Conservation (phyloP, 1,139 yeast genomes). For the Pichia sp. region DNA sequence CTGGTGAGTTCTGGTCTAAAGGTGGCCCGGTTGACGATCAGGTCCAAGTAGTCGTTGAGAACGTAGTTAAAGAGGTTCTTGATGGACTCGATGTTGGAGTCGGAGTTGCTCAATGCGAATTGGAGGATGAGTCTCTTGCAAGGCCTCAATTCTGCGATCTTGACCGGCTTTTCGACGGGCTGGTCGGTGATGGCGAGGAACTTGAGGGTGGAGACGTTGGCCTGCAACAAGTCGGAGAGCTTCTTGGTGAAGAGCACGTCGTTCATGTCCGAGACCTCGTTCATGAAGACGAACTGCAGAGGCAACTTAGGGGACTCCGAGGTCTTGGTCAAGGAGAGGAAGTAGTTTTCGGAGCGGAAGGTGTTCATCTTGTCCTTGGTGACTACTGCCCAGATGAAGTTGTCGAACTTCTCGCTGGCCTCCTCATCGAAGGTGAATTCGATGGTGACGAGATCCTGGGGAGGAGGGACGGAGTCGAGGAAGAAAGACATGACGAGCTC, state of each 20-base stretch:
- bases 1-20: conserved; percentile 67
- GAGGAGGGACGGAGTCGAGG: conserved; percentile 43
- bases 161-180: conserved; percentile 60
- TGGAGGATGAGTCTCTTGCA: conserved; percentile 52
- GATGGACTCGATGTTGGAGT: conserved; percentile 44
- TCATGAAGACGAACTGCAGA: conserved; percentile 75
- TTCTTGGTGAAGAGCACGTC: conserved; percentile 55
- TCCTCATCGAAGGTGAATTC: conserved; percentile 56
- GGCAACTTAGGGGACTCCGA: conserved; percentile 66
- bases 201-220: conserved; percentile 52
- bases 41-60: conserved; percentile 31
- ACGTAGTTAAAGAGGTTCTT: conserved; percentile 37
- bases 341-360: conserved; percentile 72
- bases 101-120: conserved; percentile 44
- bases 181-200: conserved; percentile 81
- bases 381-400: conserved; percentile 78
- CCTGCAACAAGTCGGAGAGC: conserved; percentile 44
- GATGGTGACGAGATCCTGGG: conserved; percentile 61
- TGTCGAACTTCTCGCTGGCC: conserved; percentile 47
- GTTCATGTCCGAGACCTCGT: conserved; percentile 79
- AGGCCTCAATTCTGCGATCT: conserved; percentile 49
- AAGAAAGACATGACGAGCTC: conserved; percentile 57
- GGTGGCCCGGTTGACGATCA: conserved; percentile 33
- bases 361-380: conserved; percentile 80
- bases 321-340: conserved; percentile 78